Evolutionary conservation across 2,329 filamentous ascomycete genomes (phyloP).

Genomic region (Ophiocordyceps camponoti-leonardi): DNA sequence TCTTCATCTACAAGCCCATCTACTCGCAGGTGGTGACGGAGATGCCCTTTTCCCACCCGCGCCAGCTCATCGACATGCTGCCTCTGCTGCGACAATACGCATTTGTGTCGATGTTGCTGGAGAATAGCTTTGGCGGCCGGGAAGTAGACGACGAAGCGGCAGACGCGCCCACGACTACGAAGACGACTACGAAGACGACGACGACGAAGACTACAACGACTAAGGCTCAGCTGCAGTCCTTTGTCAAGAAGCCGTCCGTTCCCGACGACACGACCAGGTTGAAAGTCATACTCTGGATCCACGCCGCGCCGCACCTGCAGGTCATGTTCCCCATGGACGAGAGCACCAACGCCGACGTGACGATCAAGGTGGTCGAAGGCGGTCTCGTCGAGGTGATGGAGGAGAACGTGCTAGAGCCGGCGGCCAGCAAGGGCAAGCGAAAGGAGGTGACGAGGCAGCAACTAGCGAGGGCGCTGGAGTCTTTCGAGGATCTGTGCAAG

Average conservation of each 20-base stretch:
- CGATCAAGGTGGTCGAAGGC: constrained; percentile 40
- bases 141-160: constrained; percentile 6
- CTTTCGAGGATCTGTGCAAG: constrained; percentile 32
- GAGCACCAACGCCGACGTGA: constrained; percentile 30
- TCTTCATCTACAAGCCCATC: constrained; percentile 57
- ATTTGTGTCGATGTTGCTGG: constrained; percentile 46
- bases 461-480: constrained; percentile 27
- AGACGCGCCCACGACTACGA: background rate
- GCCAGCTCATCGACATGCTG: constrained; percentile 58
- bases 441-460: constrained; percentile 21
- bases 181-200: constrained; percentile 2
- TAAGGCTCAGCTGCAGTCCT: constrained; percentile 15
- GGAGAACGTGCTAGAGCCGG: constrained; percentile 29
- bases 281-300: constrained; percentile 35
- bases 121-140: constrained; percentile 36
- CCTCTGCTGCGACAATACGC: constrained; percentile 62
- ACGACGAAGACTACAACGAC: constrained; percentile 8
- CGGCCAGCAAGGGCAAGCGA: constrained; percentile 12
- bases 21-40: constrained; percentile 50
- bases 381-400: constrained; percentile 39
- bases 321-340: constrained; percentile 35
- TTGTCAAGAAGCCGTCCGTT: constrained; percentile 8
- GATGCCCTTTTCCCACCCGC: constrained; percentile 62
- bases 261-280: constrained; percentile 16
- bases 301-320: constrained; percentile 30